Percentiles rank a stretch among this genome's conserved stretches.
These are phyloP conservation scores for Lactifluus piperatus DNA, from an alignment of 768 basidiomycete species.

Conservation along the genomic window DNA sequence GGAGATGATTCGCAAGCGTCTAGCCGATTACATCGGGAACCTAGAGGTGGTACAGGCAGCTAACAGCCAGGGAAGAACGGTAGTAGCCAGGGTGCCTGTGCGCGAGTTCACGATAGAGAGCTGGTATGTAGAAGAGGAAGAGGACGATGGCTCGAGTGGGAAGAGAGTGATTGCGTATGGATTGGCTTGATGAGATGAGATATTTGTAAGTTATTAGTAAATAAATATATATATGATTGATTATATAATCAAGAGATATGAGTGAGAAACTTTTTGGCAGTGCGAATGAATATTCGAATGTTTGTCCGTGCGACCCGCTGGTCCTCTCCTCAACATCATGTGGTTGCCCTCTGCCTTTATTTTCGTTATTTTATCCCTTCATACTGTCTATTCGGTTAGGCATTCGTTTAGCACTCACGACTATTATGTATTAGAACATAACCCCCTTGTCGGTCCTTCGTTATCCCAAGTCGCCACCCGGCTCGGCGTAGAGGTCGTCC, in stretches of 20 bases:
- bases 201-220: background rate
- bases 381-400: constrained; percentile 30
- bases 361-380: constrained; percentile 26
- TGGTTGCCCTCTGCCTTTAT: constrained; percentile 22
- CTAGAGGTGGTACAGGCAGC: constrained; percentile 11
- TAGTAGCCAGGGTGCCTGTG: background rate
- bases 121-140: constrained; percentile 11
- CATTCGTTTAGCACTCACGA: constrained; percentile 54
- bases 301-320: no score
- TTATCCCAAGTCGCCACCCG: constrained; percentile 48
- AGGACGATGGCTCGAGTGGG: background rate
- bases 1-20: constrained; percentile 8
- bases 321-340: constrained; percentile 8
- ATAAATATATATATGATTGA: background rate
- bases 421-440: constrained; percentile 77
- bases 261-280: no score
- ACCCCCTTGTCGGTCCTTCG: constrained; percentile 42
- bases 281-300: no score
- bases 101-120: constrained; percentile 16
- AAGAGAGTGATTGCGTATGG: constrained; percentile 3
- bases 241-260: background rate
- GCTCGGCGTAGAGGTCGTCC: constrained; percentile 79
- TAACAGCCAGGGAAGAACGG: background rate
- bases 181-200: background rate
- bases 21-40: constrained; percentile 16